These are phyloP conservation scores for Oryza meyeriana DNA, from an alignment of 176 grass and related monocot species.

Conservation along the genomic window DNA sequence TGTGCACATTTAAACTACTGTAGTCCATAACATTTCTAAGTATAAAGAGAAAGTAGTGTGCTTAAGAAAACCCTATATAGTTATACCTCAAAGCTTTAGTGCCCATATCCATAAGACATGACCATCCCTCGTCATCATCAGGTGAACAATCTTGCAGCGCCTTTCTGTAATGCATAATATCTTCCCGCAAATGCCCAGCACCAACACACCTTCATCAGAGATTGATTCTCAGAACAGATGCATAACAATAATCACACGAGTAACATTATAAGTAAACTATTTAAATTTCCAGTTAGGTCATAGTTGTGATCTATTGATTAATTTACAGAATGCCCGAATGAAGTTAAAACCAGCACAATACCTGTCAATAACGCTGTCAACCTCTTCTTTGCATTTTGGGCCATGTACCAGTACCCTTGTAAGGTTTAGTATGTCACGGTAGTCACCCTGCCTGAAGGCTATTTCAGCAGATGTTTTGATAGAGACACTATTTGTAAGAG, in stretches of 20 bases:
- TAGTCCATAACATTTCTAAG: neutral
- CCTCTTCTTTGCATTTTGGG: constrained; percentile 94
- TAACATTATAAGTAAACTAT: neutral
- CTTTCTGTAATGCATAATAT: constrained; percentile 78
- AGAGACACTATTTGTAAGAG: constrained; percentile 44
- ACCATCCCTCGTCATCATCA: constrained; percentile 66
- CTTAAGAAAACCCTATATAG: constrained; percentile 16
- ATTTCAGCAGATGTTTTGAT: constrained; percentile 48
- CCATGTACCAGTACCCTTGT: constrained; percentile 88
- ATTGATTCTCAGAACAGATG: constrained; percentile 20
- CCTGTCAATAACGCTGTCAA: constrained; percentile 84
- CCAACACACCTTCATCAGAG: constrained; percentile 67
- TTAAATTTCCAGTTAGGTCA: neutral
- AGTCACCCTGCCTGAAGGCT: constrained; percentile 81
- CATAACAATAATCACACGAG: neutral
- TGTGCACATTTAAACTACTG: neutral
- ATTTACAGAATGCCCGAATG: constrained; percentile 7
- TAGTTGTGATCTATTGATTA: constrained; percentile 17
- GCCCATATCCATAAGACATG: constrained; percentile 85
- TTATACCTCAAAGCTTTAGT: constrained; percentile 98
- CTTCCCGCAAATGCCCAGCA: constrained; percentile 87
- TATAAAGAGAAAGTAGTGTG: neutral
- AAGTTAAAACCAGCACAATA: constrained; percentile 33
- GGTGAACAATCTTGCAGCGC: constrained; percentile 60
- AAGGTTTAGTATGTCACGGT: constrained; percentile 95